Percentiles rank a stretch among this genome's conserved stretches.
These are phyloP conservation scores for Silene conica DNA, from an alignment of 148 eudicot genomes.

Conservation along the genomic window DNA sequence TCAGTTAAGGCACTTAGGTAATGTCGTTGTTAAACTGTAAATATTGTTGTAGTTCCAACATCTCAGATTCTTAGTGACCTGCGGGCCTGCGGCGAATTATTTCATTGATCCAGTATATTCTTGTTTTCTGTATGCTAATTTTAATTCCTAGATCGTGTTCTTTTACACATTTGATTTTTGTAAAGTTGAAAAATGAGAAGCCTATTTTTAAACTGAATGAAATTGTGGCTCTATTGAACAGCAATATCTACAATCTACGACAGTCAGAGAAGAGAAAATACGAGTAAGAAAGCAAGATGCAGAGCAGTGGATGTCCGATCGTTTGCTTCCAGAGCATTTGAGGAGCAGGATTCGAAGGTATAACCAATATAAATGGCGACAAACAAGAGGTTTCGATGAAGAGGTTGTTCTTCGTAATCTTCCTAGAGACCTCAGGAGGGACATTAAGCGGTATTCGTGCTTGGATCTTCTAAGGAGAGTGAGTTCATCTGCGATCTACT, in stretches of 20 bases:
- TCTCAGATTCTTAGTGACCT: too few species aligned
- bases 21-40: too few species aligned
- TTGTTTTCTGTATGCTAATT: too few species aligned
- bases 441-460: conserved; percentile 70
- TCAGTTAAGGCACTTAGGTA: too few species aligned
- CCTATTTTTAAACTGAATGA: too few species aligned
- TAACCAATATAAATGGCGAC: conserved; percentile 68
- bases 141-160: too few species aligned
- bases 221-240: conserved; percentile 16
- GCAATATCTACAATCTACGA: conserved; percentile 62
- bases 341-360: conserved; percentile 49
- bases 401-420: conserved; percentile 36
- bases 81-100: too few species aligned
- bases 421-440: conserved; percentile 37
- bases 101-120: too few species aligned
- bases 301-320: conserved; percentile 78
- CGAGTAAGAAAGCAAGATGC: conserved; percentile 56
- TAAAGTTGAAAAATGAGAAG: too few species aligned
- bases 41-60: too few species aligned
- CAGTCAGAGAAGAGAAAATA: conserved; percentile 61
- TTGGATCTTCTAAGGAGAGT: conserved; percentile 48
- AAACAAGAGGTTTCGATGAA: conserved; percentile 66
- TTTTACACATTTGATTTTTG: not conserved
- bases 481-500: conserved; percentile 7
- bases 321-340: conserved; percentile 55